These are phyloP conservation scores for Penicillium pulvis DNA, from an alignment of 495 filamentous ascomycete species.

Conservation along the genomic window DNA sequence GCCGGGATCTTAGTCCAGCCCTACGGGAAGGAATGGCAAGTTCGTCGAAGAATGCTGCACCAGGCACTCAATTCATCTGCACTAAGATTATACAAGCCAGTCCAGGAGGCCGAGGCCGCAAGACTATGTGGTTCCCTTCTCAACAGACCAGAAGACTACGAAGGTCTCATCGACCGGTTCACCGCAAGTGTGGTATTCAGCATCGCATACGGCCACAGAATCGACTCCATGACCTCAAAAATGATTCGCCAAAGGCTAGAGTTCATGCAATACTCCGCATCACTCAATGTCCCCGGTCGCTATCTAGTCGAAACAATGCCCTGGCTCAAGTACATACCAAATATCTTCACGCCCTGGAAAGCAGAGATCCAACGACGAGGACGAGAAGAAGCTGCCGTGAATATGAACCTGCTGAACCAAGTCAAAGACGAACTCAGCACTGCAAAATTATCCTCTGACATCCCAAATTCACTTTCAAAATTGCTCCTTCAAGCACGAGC, in stretches of 20 bases:
- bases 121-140: slow-evolving; percentile 36
- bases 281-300: slow-evolving; percentile 22
- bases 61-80: slow-evolving; percentile 45
- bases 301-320: slow-evolving; percentile 32
- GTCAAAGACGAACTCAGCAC: slow-evolving; percentile 14
- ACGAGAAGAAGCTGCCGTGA: slow-evolving; percentile 15
- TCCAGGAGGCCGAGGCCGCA: slow-evolving; percentile 42
- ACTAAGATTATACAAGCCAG: slow-evolving; percentile 50
- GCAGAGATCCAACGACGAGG: slow-evolving; percentile 21
- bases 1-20: slow-evolving; percentile 53
- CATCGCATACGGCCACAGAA: slow-evolving; percentile 34
- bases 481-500: slow-evolving; percentile 38
- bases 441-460: slow-evolving; percentile 9
- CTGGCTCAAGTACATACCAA: slow-evolving; percentile 29
- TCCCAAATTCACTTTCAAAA: slow-evolving; percentile 31
- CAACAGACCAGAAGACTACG: slow-evolving; percentile 20
- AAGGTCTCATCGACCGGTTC: slow-evolving; percentile 26
- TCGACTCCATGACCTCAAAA: slow-evolving; percentile 24
- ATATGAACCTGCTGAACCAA: slow-evolving; percentile 16
- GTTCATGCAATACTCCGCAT: slow-evolving; percentile 25
- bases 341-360: slow-evolving; percentile 32
- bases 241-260: slow-evolving; percentile 21
- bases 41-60: slow-evolving; percentile 41
- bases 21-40: slow-evolving; percentile 48
- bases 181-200: slow-evolving; percentile 30